phyloP scores from a whole-genome alignment of 1,284 basidiomycete genomes.

The Kalmanozyma brasiliensis region DNA sequence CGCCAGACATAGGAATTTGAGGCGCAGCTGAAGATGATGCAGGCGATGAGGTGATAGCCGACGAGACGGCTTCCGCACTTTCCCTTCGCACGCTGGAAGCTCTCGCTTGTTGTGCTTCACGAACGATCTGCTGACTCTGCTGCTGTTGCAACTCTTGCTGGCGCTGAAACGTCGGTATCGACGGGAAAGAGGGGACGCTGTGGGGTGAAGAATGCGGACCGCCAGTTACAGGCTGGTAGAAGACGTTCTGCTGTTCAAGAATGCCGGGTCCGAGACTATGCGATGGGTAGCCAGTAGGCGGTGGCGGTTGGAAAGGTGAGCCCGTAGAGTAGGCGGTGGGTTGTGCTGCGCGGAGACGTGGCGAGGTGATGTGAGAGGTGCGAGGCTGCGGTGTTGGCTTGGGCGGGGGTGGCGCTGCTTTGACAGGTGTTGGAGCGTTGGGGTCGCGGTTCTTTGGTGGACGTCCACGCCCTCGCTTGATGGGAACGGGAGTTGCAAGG shows the following conservation, averaged over 20 bases:
- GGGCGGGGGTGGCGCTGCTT: constrained; percentile 23
- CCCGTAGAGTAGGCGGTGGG: constrained; percentile 14
- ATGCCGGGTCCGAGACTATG: constrained; percentile 39
- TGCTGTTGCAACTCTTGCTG: constrained; percentile 47
- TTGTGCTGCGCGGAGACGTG: constrained; percentile 29
- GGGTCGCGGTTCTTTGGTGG: constrained; percentile 50
- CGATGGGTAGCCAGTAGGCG: constrained; percentile 22
- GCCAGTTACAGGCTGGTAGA: constrained; percentile 33
- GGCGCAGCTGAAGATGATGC: constrained; percentile 13
- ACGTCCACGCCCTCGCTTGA: constrained; percentile 44
- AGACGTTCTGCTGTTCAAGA: constrained; percentile 37
- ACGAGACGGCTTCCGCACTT: constrained; percentile 6
- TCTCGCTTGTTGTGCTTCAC: constrained; percentile 31
- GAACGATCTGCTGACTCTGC: constrained; percentile 29
- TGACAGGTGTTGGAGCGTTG: constrained; percentile 23
- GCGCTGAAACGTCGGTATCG: constrained; percentile 35
- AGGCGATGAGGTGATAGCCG: constrained; percentile 17
- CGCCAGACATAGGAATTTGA: background rate
- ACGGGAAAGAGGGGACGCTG: constrained; percentile 31
- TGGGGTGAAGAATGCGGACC: constrained; percentile 20
- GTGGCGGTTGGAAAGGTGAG: constrained; percentile 40
- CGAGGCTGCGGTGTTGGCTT: constrained; percentile 44
- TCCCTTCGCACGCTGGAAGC: constrained; percentile 10
- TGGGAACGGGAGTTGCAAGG: constrained; percentile 30
- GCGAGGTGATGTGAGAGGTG: constrained; percentile 42